phyloP scores from a whole-genome alignment of 2,329 filamentous ascomycete species.

The Talaromyces rugulosus region DNA sequence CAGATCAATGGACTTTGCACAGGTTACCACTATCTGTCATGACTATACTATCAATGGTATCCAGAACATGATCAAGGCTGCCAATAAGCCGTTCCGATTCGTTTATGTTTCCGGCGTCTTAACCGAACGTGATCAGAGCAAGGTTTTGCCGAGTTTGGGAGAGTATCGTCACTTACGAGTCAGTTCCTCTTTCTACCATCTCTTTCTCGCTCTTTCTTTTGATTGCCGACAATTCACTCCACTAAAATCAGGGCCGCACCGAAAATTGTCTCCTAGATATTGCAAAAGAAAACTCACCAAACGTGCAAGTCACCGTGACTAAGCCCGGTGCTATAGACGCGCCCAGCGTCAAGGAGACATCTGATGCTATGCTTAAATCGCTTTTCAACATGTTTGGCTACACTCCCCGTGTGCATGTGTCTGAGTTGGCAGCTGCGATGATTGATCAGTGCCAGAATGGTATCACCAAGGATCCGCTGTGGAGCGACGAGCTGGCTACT shows the following conservation, averaged over 20 bases:
- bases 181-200: conserved; percentile 19
- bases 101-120: conserved; percentile 48
- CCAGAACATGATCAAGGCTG: conserved; percentile 28
- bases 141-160: conserved; percentile 30
- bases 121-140: conserved; percentile 43
- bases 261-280: conserved; percentile 43
- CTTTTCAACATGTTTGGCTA: conserved; percentile 53
- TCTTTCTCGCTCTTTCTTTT: conserved; percentile 15
- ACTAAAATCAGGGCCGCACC: conserved; percentile 43
- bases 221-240: conserved; percentile 27
- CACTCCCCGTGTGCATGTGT: conserved; percentile 32
- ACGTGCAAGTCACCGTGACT: conserved; percentile 37
- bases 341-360: conserved; percentile 73
- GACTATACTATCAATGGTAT: conserved; percentile 34
- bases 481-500: conserved; percentile 40
- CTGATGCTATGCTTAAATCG: conserved; percentile 71
- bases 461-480: conserved; percentile 44
- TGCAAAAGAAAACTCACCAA: conserved; percentile 28
- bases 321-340: conserved; percentile 10
- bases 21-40: conserved; percentile 40
- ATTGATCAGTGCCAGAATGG: conserved; percentile 44
- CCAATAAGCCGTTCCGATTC: conserved; percentile 41
- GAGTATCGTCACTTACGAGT: conserved; percentile 49
- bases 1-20: conserved; percentile 27
- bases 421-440: conserved; percentile 41